Evolutionary conservation across 345 rosid species (phyloP).

Genomic region (Orychophragmus violaceus): DNA sequence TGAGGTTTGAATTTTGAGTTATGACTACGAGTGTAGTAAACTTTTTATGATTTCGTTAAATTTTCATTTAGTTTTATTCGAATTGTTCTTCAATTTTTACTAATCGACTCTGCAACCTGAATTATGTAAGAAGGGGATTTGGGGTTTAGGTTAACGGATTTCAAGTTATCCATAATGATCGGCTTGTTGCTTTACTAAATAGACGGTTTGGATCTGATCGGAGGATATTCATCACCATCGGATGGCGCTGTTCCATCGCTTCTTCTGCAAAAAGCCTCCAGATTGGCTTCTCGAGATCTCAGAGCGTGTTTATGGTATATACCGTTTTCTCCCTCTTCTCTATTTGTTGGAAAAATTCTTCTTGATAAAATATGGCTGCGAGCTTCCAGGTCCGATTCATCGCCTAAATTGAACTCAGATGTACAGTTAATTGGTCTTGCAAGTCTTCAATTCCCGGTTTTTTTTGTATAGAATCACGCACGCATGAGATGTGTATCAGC

Average conservation of each 20-base stretch:
- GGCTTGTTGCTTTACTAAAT: conserved; percentile 31
- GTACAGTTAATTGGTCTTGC: conserved; percentile 14
- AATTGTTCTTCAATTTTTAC: too few species aligned
- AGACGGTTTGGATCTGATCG: conserved; percentile 78
- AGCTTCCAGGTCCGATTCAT: conserved; percentile 23
- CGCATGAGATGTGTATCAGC: neutral
- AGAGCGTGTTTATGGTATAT: conserved; percentile 77
- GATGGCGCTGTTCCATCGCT: conserved; percentile 99
- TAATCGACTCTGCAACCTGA: conserved; percentile 7
- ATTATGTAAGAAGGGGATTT: conserved; percentile 39
- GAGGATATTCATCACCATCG: conserved; percentile 89
- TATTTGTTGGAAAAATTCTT: neutral
- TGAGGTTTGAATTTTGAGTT: too few species aligned
- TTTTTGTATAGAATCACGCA: too few species aligned
- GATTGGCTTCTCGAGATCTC: conserved; percentile 99
- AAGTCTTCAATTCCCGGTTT: neutral
- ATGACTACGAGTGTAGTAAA: too few species aligned
- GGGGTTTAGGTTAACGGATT: too few species aligned
- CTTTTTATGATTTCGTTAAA: too few species aligned
- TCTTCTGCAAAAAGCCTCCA: conserved; percentile 97
- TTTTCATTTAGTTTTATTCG: too few species aligned
- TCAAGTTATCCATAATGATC: conserved; percentile 21
- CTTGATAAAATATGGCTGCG: neutral
- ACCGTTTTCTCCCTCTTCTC: neutral
- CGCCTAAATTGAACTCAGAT: conserved; percentile 25